A percentile compares a stretch with the other conserved stretches of the same genome.
Evolutionary conservation across 805 yeast species (phyloP).

Genomic region (Candida michaelii): DNA sequence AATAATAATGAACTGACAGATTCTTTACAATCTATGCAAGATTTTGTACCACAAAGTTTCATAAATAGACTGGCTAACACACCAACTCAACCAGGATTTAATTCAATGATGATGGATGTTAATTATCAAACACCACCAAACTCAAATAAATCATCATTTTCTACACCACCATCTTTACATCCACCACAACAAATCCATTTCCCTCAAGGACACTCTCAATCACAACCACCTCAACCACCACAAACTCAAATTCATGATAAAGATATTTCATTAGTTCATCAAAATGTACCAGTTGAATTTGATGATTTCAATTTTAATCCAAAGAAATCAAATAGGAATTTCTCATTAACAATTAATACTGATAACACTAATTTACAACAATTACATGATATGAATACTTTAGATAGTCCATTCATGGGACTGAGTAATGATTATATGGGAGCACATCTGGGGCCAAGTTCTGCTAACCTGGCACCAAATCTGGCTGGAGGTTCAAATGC

Average conservation of each 20-base stretch:
- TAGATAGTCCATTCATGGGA: conserved; percentile 44
- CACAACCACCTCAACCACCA: conserved; percentile 9
- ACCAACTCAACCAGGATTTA: conserved; percentile 23
- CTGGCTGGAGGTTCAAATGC: conserved; percentile 1
- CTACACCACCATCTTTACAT: conserved; percentile 12
- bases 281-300: conserved; percentile 19
- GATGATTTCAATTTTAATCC: conserved; percentile 32
- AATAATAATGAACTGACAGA: conserved; percentile 32
- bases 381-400: conserved; percentile 22
- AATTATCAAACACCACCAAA: conserved; percentile 43
- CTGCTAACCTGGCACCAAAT: neutral
- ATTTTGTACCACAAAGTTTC: conserved; percentile 42
- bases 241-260: conserved; percentile 5
- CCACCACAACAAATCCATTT: conserved; percentile 9
- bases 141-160: conserved; percentile 33
- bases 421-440: conserved; percentile 34
- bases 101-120: conserved; percentile 33
- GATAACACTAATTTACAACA: conserved; percentile 31
- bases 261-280: conserved; percentile 7
- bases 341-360: conserved; percentile 37
- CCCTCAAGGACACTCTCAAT: conserved; percentile 7
- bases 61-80: conserved; percentile 31
- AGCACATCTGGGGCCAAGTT: conserved; percentile 11
- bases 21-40: conserved; percentile 45
- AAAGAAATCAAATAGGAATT: conserved; percentile 21